These are phyloP conservation scores for Fusarium continuum DNA, from an alignment of 2,329 filamentous ascomycete genomes.

Conservation along the genomic window DNA sequence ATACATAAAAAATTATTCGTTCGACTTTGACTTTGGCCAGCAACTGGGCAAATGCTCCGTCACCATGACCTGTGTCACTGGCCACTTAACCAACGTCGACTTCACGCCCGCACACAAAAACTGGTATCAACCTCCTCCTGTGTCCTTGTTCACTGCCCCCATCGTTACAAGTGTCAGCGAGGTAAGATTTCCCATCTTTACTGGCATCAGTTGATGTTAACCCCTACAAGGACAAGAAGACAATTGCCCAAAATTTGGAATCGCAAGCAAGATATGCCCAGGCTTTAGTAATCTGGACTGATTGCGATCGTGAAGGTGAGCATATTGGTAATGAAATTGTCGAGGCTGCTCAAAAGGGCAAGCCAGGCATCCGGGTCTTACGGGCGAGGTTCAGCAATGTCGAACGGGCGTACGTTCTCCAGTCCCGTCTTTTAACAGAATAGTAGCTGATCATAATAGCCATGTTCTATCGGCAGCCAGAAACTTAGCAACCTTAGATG, in stretches of 20 bases:
- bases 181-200: constrained; percentile 55
- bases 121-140: constrained; percentile 84
- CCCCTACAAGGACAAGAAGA: constrained; percentile 72
- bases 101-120: constrained; percentile 78
- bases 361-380: constrained; percentile 78
- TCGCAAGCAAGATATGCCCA: constrained; percentile 76
- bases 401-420: constrained; percentile 75
- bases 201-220: constrained; percentile 14
- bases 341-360: constrained; percentile 78
- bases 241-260: constrained; percentile 86
- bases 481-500: constrained; percentile 80
- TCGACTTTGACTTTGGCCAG: constrained; percentile 85
- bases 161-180: constrained; percentile 74
- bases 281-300: constrained; percentile 95
- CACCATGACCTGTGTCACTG: constrained; percentile 92
- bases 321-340: constrained; percentile 94
- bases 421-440: not conserved
- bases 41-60: constrained; percentile 85
- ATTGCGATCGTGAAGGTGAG: constrained; percentile 97
- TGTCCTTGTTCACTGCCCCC: constrained; percentile 81
- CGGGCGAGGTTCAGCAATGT: constrained; percentile 96
- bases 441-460: constrained; percentile 53
- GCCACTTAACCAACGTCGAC: constrained; percentile 84
- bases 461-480: constrained; percentile 88
- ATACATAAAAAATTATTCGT: constrained; percentile 94